phyloP scores from a whole-genome alignment of 805 yeast genomes.

The Candida dajiaensis region DNA sequence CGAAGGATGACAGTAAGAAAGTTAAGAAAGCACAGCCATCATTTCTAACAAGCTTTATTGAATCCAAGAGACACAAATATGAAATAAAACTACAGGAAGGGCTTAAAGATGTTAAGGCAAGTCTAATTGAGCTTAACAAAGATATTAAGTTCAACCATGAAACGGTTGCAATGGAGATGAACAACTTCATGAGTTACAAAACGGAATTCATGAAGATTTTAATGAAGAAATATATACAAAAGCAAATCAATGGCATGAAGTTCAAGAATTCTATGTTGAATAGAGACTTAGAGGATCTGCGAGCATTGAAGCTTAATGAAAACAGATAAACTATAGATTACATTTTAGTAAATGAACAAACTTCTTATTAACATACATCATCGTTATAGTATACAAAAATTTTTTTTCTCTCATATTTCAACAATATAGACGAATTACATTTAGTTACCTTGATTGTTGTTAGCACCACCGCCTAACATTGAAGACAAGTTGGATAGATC shows the following conservation, averaged over 20 bases:
- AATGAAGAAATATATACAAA: conserved; percentile 29
- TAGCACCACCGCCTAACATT: conserved; percentile 9
- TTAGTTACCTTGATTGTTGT: neutral
- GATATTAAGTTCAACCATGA: conserved; percentile 56
- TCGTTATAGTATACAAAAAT: neutral
- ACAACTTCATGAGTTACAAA: conserved; percentile 50
- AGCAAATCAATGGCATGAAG: conserved; percentile 24
- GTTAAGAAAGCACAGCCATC: conserved; percentile 21
- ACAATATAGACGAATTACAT: neutral
- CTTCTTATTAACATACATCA: neutral
- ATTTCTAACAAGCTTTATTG: conserved; percentile 35
- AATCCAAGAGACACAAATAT: conserved; percentile 44
- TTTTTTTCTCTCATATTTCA: neutral
- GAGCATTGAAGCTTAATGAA: conserved; percentile 1
- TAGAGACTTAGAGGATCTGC: conserved; percentile 19
- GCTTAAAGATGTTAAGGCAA: conserved; percentile 34
- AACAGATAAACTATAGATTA: neutral
- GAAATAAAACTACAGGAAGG: conserved; percentile 36
- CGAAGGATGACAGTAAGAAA: conserved; percentile 1
- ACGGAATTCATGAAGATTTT: conserved; percentile 33
- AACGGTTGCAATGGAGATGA: conserved; percentile 53
- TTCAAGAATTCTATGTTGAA: conserved; percentile 17
- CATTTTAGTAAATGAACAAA: neutral
- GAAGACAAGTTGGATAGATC: conserved; percentile 58
- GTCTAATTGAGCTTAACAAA: conserved; percentile 36